phyloP scores from a whole-genome alignment of 2,329 filamentous ascomycete species.

The Pezicula radicicola region DNA sequence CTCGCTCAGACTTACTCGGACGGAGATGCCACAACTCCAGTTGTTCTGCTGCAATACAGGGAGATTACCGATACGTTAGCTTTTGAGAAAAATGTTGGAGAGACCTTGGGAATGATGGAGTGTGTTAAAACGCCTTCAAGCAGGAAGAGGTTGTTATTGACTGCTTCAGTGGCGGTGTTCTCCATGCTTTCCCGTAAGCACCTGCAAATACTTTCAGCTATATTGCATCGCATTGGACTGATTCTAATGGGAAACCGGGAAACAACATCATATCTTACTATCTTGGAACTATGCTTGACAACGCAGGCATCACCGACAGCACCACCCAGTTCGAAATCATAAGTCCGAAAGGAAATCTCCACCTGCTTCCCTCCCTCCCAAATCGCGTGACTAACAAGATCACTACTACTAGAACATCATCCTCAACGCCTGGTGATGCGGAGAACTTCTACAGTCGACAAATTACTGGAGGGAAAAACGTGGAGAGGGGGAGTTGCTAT shows the following conservation, averaged over 20 bases:
- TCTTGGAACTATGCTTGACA: not conserved
- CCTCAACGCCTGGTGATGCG: too few relatives aligned
- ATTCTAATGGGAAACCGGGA: too few relatives aligned
- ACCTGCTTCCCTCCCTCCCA: too few relatives aligned
- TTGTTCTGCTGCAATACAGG: not conserved
- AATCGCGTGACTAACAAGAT: too few relatives aligned
- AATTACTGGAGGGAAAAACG: too few relatives aligned
- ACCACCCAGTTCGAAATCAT: not conserved
- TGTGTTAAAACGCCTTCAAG: constrained; percentile 19
- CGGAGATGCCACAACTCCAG: not conserved
- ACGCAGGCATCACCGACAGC: not conserved
- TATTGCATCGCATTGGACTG: not conserved
- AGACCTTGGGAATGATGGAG: constrained; percentile 32
- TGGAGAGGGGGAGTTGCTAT: too few relatives aligned
- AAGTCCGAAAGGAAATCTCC: too few relatives aligned
- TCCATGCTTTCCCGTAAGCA: not conserved
- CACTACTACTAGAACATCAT: too few relatives aligned
- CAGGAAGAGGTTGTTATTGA: not conserved
- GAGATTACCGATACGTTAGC: constrained; percentile 20
- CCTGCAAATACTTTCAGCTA: not conserved
- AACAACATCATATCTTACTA: not conserved
- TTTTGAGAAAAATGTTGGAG: constrained; percentile 39
- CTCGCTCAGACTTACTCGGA: not conserved
- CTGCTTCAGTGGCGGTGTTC: not conserved
- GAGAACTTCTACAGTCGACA: too few relatives aligned